phyloP scores from a whole-genome alignment of 1,139 yeast species.

The Blastobotrys ciferrii region DNA sequence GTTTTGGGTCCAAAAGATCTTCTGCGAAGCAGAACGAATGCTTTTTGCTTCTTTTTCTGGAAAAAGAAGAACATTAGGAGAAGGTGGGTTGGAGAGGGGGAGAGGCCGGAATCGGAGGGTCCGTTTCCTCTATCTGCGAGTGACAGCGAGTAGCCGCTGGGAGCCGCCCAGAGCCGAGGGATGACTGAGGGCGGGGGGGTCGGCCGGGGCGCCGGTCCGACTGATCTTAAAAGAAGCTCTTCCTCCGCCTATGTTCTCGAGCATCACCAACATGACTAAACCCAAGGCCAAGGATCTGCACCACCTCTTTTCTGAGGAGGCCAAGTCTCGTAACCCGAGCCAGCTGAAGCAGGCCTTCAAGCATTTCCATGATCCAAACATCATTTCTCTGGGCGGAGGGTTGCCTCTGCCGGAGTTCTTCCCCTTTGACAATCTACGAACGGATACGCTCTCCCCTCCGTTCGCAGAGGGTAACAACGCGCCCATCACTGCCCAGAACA shows the following conservation, averaged over 20 bases:
- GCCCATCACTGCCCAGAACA: slow-evolving; percentile 49
- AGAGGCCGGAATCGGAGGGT: not conserved
- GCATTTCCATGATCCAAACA: slow-evolving; percentile 67
- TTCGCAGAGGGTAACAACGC: slow-evolving; percentile 75
- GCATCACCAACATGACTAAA: slow-evolving; percentile 14
- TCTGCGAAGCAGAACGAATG: no score
- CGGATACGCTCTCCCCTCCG: slow-evolving; percentile 74
- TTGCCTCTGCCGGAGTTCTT: slow-evolving; percentile 86
- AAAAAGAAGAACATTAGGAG: no score
- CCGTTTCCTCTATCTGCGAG: not conserved
- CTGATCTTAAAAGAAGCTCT: not conserved
- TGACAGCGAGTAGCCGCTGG: not conserved
- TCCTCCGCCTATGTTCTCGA: no score
- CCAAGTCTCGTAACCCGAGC: slow-evolving; percentile 72
- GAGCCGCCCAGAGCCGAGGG: not conserved
- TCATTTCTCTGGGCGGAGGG: slow-evolving; percentile 94
- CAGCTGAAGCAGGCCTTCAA: slow-evolving; percentile 82
- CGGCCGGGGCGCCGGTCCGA: not conserved
- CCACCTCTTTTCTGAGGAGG: slow-evolving; percentile 75
- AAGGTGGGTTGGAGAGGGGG: no score
- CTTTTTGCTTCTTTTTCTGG: no score
- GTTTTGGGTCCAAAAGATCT: no score
- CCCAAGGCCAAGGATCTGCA: slow-evolving; percentile 62
- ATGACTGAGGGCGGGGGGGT: no score
- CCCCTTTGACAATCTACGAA: slow-evolving; percentile 77